Base-by-base conservation (phyloP, 331 rosid genomes). In the Dryas integrifolia region DNA sequence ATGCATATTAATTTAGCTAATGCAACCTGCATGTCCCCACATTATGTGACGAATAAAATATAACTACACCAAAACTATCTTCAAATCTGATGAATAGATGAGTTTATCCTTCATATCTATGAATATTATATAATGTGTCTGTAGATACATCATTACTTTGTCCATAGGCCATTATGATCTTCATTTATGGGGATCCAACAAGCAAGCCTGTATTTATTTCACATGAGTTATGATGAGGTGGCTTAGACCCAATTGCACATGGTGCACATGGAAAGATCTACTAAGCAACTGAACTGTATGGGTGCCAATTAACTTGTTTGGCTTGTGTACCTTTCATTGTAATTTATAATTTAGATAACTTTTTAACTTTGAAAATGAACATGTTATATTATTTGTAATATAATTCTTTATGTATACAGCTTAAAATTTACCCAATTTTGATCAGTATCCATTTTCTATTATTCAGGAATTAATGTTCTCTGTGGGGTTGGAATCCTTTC, bases 401-500 rank as follows among this genome's bases (percentile, higher is more conserved):
- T 60, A 7, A 60, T 60, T 39, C 55, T 30, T 30, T 30, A 30
- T 30, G 35, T 30, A 30, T 30, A 30, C 43, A 21, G 24, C 24
- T 21, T 21, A 21, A 21, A 21, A 21, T 21, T 21, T 21, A 21
- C 24, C 24, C 24, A 12, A 30, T 39, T 9, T 74, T 16, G 46
- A 49, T 52, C 39, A 38, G 9, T 6, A 26, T 65, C 11, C 9
- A 58, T 40, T 77, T 71, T 10, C 65, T 35, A 65, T 66, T 62
- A 75, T 77, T 77, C 84, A 94, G 98, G 98, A 43, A 88, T 92
- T 48, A 94, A 94, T 76, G 96, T 91, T 41, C 86, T 94, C 40
- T 94, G 98, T 76, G 98, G 98, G 3, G 98, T 94, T 51, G 98
- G 98, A 69, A 85, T 94, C 79, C 92, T 94, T 74, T 85, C 97